phyloP scores from a whole-genome alignment of 169 alveolate species.

The Toxoplasma gondii region DNA sequence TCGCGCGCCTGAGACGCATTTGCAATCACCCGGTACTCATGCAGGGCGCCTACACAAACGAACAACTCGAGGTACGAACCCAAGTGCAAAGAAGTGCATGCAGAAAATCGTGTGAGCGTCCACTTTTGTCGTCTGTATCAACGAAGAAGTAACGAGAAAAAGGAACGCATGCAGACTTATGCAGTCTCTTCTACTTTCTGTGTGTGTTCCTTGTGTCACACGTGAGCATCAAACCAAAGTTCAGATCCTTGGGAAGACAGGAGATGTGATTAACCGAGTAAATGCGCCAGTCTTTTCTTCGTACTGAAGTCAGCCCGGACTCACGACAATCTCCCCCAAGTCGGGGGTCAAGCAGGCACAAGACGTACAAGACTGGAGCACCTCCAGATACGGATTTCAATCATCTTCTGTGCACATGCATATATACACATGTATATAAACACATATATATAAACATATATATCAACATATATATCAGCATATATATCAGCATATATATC shows the following conservation, averaged over 20 bases:
- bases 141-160: not conserved
- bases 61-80: slow-evolving; percentile 62
- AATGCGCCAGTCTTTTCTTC: too few relatives aligned
- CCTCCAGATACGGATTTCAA: too few relatives aligned
- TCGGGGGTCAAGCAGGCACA: too few relatives aligned
- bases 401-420: too few relatives aligned
- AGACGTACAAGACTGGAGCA: too few relatives aligned
- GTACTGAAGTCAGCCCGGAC: too few relatives aligned
- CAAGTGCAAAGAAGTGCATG: not conserved
- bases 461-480: not conserved
- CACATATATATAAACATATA: not conserved
- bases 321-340: too few relatives aligned
- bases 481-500: not conserved
- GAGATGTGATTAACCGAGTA: too few relatives aligned
- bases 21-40: slow-evolving; percentile 91
- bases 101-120: not conserved
- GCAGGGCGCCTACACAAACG: slow-evolving; percentile 81
- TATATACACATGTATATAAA: not conserved
- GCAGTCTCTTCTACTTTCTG: not conserved
- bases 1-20: slow-evolving; percentile 87
- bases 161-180: not conserved
- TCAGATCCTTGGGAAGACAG: too few relatives aligned
- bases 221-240: too few relatives aligned
- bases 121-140: not conserved
- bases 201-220: too few relatives aligned